Base-by-base conservation (phyloP, 2,329 filamentous ascomycete genomes). In the Chaetothyriales sp. region DNA sequence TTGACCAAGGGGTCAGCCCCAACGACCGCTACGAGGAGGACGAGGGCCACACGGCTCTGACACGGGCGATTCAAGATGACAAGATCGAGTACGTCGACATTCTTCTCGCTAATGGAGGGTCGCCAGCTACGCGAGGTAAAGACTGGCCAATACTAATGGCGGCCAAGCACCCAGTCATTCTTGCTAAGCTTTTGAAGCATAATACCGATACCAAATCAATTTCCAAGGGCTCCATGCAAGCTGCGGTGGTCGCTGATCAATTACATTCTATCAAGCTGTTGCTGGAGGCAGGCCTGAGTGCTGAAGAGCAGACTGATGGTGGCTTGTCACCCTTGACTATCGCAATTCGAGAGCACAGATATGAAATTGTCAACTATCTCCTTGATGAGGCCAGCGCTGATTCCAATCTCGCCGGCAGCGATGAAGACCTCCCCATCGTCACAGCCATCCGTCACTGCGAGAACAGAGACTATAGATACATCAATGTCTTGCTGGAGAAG, bases 91-190 rank as follows among this genome's bases (percentile, higher is more conserved):
- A 82, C 57, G 73, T 84, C 19, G 76, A 81, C 42, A 62, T 75
- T 9, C 70, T 83, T 1, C 69, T 83, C 5, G 63, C 68, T 2
- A 71, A 76, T 25, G 79, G 79, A 9, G 80, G 79, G 0, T 77
- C 82, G 53, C 77, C 80, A 3, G 75, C 76, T 50, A 66, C 81
- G 18, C 73, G 80, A 12, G 81, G 81, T 32, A 71, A 82, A 59
- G 79, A 84, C 61, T 86, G 81, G 81, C 82, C 82, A 0, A 71
- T 84, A 9, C 80, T 76, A 63, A 80, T 85, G 76, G 80, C 81
- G 0, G 79, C 84, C 47, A 72, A 71, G 53, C 74, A 78, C 36
- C 80, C 82, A 0, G 62, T 64, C 0, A 74, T 85, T 44, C 72
- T 84, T 9, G 72, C 73, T 58, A 75, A 73, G 48, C 69, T 86